Base-by-base conservation (phyloP, 441 rosid species). In the Cnidoscolus chayamansa region DNA sequence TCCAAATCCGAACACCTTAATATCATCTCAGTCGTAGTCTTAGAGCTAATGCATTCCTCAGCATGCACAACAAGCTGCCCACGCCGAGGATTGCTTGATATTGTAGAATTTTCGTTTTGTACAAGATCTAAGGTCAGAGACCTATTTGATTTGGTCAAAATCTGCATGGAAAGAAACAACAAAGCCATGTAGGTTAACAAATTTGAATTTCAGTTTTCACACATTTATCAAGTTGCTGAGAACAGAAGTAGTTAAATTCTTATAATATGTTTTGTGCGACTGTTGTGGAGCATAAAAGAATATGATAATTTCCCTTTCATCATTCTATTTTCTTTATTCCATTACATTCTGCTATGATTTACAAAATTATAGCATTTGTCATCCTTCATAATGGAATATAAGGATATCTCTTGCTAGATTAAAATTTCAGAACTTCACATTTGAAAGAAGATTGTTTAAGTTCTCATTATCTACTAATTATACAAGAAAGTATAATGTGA, bases 21-120 rank as follows among this genome's bases (percentile, higher is more conserved):
- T 49, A 73, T 85, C 77, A 94, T 80, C 89, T 94, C 93, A 45
- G 84, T 80, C 5, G 87, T 78, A 64, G 87, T 87, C 80, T 85
- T 94, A 31, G 96, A 94, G 82, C 81, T 85, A 78, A 86, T 67
- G 68, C 84, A 86, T 82, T 94, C 97, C 84, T 94, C 97, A 67
- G 95, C 97, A 82, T 84, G 96, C 69, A 92, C 87, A 49, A 83
- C 75, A 72, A 94, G 88, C 79, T 86, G 90, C 16, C 97, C 97
- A 73, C 63, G 69, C 49, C 65, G 82, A 45, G 84, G 69, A 70
- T 30, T 73, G 70, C 77, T 74, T 59, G 85, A 75, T 62, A 84
- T 43, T 73, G 73, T 73, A 72, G 68, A 74, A 77, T 87, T 86
- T 78, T 85, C 92, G 76, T 83, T 85, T 63, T 20, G 76, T 59